Base-by-base conservation (phyloP, 2,329 filamentous ascomycete genomes). In the Pseudocercospora fuligena region DNA sequence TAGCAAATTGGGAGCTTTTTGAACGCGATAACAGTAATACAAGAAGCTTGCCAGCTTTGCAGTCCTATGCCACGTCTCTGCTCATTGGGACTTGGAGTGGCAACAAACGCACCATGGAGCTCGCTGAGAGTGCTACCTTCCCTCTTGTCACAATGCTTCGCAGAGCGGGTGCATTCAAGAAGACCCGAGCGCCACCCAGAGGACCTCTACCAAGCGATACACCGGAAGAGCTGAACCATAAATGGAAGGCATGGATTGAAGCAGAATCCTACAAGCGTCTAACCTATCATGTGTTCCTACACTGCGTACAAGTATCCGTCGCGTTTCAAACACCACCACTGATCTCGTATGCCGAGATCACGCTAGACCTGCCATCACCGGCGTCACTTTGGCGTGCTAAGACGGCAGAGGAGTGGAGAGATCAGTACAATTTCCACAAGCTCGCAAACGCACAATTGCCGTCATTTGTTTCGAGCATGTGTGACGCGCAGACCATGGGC, bases 21-120 rank as follows among this genome's bases (percentile, higher is more conserved):
- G 69, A 71, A 33, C 43, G 61, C 47, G 69, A 71, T 60, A 65
- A 64, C 51, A 69, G 61, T 51, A 66, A 65, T 31, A 69, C 67
- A 19, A 63, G 69, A 29, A 68, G 57, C 23, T 60, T 69, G 16
- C 51, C 67, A 16, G 63, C 69, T n/a, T 36, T 71, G 11, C 69
- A 71, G 53, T 65, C 69, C 9, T 66, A 61, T 43, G 65, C 69
- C 12, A 67, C 66, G 16, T 67, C 65, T 16, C 67, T 71, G 19
- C 60, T 67, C 36, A 65, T 71, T 43, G 67, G 67, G 4, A 69
- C 66, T 12, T 71, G 69, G 69, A 69, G 67, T 43, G 69, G 69
- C n/a, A 67, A 71, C 53, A 69, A 69, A 56, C 61, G 69, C 11
- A 71, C 61, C 16, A 71, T 71, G 69, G 69, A 69, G 40, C 31